A percentile compares a stretch with the other conserved stretches of the same genome.
Evolutionary conservation across 306 rosid genomes (phyloP).

Genomic region (Glycine latifolia): DNA sequence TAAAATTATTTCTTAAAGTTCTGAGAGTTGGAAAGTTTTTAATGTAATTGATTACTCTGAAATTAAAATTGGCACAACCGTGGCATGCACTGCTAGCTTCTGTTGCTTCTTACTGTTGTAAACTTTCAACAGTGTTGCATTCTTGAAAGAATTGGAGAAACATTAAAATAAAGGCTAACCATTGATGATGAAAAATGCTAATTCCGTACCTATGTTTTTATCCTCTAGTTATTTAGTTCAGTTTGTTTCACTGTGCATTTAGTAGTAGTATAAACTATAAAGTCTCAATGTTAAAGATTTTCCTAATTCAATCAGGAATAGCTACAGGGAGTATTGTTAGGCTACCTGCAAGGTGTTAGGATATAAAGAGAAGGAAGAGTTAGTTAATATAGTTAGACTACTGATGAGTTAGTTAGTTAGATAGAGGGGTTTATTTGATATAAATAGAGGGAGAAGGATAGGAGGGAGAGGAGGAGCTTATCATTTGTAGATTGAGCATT

Average conservation of each 20-base stretch:
- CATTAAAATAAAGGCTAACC: slow-evolving; percentile 20
- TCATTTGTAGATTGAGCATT: too few relatives aligned
- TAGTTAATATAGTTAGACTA: too few relatives aligned
- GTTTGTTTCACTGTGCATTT: not conserved
- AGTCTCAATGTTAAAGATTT: not conserved
- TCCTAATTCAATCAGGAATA: not conserved
- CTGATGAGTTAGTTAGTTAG: too few relatives aligned
- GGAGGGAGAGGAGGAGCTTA: too few relatives aligned
- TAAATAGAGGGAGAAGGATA: too few relatives aligned
- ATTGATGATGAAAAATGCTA: too few relatives aligned
- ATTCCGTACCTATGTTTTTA: not conserved
- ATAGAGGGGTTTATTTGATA: too few relatives aligned
- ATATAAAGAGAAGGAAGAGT: too few relatives aligned
- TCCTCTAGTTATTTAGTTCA: not conserved
- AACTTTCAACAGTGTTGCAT: not conserved
- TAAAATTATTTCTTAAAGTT: too few relatives aligned
- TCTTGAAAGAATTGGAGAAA: slow-evolving; percentile 21
- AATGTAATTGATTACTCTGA: slow-evolving; percentile 4
- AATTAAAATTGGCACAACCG: slow-evolving; percentile 3
- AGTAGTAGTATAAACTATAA: not conserved
- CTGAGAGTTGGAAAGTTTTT: not conserved
- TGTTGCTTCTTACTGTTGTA: not conserved
- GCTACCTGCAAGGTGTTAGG: too few relatives aligned
- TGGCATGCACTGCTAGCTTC: slow-evolving; percentile 3
- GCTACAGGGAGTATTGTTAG: too few relatives aligned